Base-by-base conservation (phyloP, 108 stramenopile species). In the Skeletonema marinoi region DNA sequence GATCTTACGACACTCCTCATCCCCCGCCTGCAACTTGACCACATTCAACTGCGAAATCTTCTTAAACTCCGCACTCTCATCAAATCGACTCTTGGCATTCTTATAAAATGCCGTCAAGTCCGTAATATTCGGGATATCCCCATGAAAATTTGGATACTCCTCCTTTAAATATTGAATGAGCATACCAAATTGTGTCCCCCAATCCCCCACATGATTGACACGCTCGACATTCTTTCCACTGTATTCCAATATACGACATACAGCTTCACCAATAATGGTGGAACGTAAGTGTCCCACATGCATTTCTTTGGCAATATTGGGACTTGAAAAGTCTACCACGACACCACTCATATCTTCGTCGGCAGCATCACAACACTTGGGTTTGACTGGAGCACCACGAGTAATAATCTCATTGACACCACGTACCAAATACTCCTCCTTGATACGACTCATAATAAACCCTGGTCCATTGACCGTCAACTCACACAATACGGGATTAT, bases 241-340 rank as follows among this genome's bases (percentile, higher is more conserved):
- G 78, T 91, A 98, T 86, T 98, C 98, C 62, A 99, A 86, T 39
- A 99, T 92, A 17, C 98, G 92, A 68, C 98, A 98, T 21, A 99
- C 91, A 25, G 95, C 71, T 73, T 99, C 99, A 25, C 99, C 99
- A 70, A 99, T 98, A 76, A 99, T 99, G 25, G 99, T 99, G 32
- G 89, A 91, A 39, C 99, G 94, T 65, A 99, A 83, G 75, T 99
- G 99, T 6, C 99, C 99, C 32, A 99, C 99, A 78, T 99, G 99
- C 99, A 99, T 99, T 86, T 99, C 99, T 89, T 99, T 99, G 75
- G 99, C 99, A 85, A 99, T 98, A 86, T 99, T 99, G 51, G 99
- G 99, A 65, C 93, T 95, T 41, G 96, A 97, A 75, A 99, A 99
- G 87, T 99, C 99, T 4, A 99, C 98, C 12, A 96, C 86, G 65